Conservation (phyloP, 192 early-diverging fungal species). For the Entomortierella parvispora region DNA sequence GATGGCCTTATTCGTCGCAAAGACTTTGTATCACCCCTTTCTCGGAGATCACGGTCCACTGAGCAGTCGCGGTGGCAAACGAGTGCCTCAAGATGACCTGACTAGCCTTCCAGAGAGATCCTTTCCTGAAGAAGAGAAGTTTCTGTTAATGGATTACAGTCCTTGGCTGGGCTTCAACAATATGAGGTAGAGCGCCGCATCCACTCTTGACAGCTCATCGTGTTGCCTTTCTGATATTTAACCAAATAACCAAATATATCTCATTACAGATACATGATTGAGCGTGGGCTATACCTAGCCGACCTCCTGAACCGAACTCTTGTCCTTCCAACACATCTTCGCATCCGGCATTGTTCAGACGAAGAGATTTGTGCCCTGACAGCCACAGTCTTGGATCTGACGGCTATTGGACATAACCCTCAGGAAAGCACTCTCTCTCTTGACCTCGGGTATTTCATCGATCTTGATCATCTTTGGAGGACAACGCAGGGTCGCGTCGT, state of each 20-base stretch:
- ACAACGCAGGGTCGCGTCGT: slow-evolving; percentile 14
- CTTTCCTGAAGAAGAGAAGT: slow-evolving; percentile 12
- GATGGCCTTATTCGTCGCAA: no score
- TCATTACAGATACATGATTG: slow-evolving; percentile 26
- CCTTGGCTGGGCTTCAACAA: slow-evolving; percentile 39
- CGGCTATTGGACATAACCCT: slow-evolving; percentile 13
- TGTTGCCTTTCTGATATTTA: not conserved
- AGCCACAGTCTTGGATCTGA: slow-evolving; percentile 10
- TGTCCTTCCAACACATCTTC: slow-evolving; percentile 16
- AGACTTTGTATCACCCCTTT: no score
- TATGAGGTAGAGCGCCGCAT: slow-evolving; percentile 11
- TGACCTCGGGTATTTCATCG: slow-evolving; percentile 24
- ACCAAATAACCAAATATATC: slow-evolving; percentile 5
- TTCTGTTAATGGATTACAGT: slow-evolving; percentile 35
- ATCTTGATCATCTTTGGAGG: slow-evolving; percentile 3
- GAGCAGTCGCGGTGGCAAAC: no score
- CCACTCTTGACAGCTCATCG: not conserved
- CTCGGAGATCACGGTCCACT: no score
- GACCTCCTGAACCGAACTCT: slow-evolving; percentile 27
- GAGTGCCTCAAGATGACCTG: not conserved
- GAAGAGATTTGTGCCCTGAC: slow-evolving; percentile 5
- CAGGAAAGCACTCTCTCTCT: slow-evolving; percentile 25
- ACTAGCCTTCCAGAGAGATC: not conserved
- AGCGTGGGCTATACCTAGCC: slow-evolving; percentile 21
- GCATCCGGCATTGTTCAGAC: slow-evolving; percentile 24